Percentiles rank a stretch among this genome's conserved stretches.
Conservation (phyloP, 2,329 filamentous ascomycete genomes). For the Dactylellina sp. region DNA sequence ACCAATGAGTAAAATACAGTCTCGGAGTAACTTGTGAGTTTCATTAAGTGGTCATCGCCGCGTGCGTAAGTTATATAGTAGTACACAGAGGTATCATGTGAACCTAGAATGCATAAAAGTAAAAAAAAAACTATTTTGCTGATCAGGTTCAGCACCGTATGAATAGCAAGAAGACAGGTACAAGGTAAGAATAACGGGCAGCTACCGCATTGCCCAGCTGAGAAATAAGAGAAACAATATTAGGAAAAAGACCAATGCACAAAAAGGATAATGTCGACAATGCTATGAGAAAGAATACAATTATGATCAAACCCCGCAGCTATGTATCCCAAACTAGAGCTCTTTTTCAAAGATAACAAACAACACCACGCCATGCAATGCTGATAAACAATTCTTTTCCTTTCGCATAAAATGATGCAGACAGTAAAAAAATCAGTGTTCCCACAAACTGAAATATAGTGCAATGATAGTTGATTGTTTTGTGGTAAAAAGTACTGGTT, state of each 20-base stretch:
- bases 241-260: constrained; percentile 9
- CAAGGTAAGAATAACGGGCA: neutral
- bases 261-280: constrained; percentile 3
- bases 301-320: constrained; percentile 21
- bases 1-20: too few relatives aligned
- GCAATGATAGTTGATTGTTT: neutral
- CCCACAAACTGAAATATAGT: constrained; percentile 2
- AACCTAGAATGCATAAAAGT: too few relatives aligned
- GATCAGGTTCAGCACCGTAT: neutral
- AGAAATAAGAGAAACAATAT: constrained; percentile 6
- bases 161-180: neutral
- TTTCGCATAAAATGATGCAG: constrained; percentile 38
- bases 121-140: neutral
- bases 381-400: constrained; percentile 40
- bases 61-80: too few relatives aligned
- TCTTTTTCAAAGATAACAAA: constrained; percentile 38
- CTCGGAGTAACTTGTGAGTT: too few relatives aligned
- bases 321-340: constrained; percentile 43
- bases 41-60: too few relatives aligned
- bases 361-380: constrained; percentile 54
- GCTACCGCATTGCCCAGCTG: neutral
- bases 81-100: too few relatives aligned
- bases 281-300: constrained; percentile 16
- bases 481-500: neutral
- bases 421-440: constrained; percentile 1